These are phyloP conservation scores for Teratosphaeria zuluensis DNA, from an alignment of 2,329 filamentous ascomycete genomes.

Conservation along the genomic window DNA sequence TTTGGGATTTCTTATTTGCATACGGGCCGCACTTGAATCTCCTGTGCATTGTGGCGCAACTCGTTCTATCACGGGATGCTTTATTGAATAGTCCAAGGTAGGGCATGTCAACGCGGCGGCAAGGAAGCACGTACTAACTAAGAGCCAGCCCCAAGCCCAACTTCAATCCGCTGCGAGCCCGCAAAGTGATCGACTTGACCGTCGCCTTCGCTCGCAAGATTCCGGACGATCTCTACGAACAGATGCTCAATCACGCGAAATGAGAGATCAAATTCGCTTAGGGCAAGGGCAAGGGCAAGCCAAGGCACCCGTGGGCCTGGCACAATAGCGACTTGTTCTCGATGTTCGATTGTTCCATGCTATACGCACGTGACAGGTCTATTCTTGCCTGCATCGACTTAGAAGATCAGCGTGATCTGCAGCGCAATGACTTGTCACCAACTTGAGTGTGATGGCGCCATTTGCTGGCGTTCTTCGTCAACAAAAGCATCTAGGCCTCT, in stretches of 20 bases:
- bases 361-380: neutral
- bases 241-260: constrained; percentile 80
- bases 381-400: neutral
- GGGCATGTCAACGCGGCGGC: constrained; percentile 14
- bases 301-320: neutral
- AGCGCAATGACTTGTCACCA: neutral
- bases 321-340: neutral
- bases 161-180: constrained; percentile 25
- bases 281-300: neutral
- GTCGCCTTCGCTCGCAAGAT: constrained; percentile 83
- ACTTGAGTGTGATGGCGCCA: neutral
- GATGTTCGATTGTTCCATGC: neutral
- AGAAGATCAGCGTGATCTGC: neutral
- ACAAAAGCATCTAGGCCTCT: neutral
- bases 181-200: constrained; percentile 47
- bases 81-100: constrained; percentile 79
- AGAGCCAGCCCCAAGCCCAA: constrained; percentile 62
- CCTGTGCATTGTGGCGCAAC: constrained; percentile 88
- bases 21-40: constrained; percentile 94
- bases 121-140: constrained; percentile 12
- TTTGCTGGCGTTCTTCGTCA: neutral
- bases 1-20: constrained; percentile 97
- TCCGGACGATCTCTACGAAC: constrained; percentile 78
- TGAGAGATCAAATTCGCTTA: constrained; percentile 25
- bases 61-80: constrained; percentile 77